Evolutionary conservation across 1,284 basidiomycete species (phyloP).

Genomic region (Vanrija sp.): DNA sequence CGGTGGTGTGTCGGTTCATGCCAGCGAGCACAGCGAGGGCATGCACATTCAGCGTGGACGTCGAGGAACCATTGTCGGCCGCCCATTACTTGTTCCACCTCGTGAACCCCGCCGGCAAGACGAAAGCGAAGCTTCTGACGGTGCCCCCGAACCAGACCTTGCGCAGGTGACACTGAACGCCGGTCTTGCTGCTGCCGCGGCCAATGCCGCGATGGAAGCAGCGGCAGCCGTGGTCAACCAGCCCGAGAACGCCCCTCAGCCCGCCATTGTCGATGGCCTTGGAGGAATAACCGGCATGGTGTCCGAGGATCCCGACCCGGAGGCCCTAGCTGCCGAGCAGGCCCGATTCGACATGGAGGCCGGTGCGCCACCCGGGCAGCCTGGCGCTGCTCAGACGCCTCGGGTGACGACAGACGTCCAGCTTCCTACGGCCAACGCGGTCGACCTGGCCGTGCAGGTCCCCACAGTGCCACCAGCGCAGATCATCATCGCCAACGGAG

Average conservation of each 20-base stretch:
- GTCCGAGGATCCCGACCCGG: constrained; percentile 38
- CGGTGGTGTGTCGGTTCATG: constrained; percentile 29
- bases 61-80: constrained; percentile 40
- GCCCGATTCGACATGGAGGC: constrained; percentile 44
- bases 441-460: constrained; percentile 16
- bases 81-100: constrained; percentile 33
- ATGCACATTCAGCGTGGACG: constrained; percentile 11
- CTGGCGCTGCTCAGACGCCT: constrained; percentile 39
- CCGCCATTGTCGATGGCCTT: constrained; percentile 27
- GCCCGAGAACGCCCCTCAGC: constrained; percentile 28
- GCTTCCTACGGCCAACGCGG: constrained; percentile 13
- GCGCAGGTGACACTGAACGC: constrained; percentile 32
- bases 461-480: constrained; percentile 26
- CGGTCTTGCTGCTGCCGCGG: constrained; percentile 33
- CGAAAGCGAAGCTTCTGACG: constrained; percentile 41
- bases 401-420: constrained; percentile 23
- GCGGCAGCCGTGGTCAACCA: constrained; percentile 23
- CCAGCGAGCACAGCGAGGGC: constrained; percentile 25
- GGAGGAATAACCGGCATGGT: constrained; percentile 13
- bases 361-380: constrained; percentile 45
- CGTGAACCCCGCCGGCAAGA: constrained; percentile 24
- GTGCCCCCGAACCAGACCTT: constrained; percentile 34
- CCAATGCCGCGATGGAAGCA: constrained; percentile 21
- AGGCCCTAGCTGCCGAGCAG: constrained; percentile 41
- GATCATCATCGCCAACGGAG: constrained; percentile 49